These are phyloP conservation scores for Xylaria bambusicola DNA, from an alignment of 495 filamentous ascomycete species.

Conservation along the genomic window DNA sequence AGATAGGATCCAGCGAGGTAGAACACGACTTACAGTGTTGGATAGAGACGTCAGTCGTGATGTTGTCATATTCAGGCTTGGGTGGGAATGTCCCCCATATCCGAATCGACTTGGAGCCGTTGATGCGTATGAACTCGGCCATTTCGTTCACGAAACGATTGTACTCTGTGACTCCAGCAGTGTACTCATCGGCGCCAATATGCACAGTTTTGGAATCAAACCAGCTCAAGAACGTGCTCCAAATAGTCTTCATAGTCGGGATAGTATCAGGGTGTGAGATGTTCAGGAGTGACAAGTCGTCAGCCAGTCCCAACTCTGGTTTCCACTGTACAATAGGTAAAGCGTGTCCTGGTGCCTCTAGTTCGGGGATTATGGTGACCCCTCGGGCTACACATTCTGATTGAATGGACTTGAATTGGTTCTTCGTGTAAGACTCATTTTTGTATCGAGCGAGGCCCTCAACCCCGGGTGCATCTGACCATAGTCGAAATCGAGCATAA, in stretches of 20 bases:
- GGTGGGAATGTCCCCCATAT: conserved; percentile 59
- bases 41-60: conserved; percentile 45
- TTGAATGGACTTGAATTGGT: conserved; percentile 49
- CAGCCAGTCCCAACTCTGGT: conserved; percentile 47
- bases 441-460: conserved; percentile 45
- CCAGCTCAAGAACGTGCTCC: conserved; percentile 53
- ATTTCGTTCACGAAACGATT: conserved; percentile 53
- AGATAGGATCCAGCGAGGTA: too few relatives aligned
- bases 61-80: conserved; percentile 40
- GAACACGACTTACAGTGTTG: conserved; percentile 33
- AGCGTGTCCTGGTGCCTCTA: conserved; percentile 55
- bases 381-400: conserved; percentile 47
- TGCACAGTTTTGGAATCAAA: conserved; percentile 57
- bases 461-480: conserved; percentile 36
- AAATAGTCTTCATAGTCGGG: conserved; percentile 53
- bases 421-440: conserved; percentile 52
- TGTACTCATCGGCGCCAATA: conserved; percentile 57
- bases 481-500: conserved; percentile 51
- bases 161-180: conserved; percentile 43
- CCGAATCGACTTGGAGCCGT: conserved; percentile 45
- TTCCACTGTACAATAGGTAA: conserved; percentile 56
- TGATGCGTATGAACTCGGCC: conserved; percentile 41
- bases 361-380: conserved; percentile 55
- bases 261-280: conserved; percentile 55
- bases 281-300: conserved; percentile 50